Evolutionary conservation across 306 rosid species (phyloP), one percentile per base, ranked within the genome.

Genomic region (Neltuma alba): DNA sequence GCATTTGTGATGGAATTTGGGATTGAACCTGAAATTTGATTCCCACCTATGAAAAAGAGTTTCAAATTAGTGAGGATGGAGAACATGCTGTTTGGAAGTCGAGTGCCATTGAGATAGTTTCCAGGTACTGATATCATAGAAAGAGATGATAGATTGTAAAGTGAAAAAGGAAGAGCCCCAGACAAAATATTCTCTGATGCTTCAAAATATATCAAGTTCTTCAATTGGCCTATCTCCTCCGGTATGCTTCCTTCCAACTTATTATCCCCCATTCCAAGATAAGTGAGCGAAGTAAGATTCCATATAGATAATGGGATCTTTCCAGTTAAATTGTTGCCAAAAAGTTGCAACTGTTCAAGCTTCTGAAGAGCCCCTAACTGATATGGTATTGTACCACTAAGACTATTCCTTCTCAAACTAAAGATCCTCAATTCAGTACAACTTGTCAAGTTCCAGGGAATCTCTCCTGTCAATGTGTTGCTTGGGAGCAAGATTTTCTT

Each of bases 111-210:
- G 9, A 81, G 18, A 0, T 45, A 68, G 31, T 77, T 58, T 0
- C 0, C 0, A 1, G 57, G 0, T 0, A 60, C 0, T 0, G 30
- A 6, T 3, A 85, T 27, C n/a, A n/a, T n/a, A n/a, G 13, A 0
- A 0, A 81, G 14, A 13, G 74, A n/a, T 5, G 85, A 80, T 27
- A 84, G 45, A 34, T 77, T 77, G 38, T 42, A 80, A 13, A 84
- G 5, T 3, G 79, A 80, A 8, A 31, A 57, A 81, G 80, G 87
- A 63, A 85, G 27, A 1, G 13, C 15, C 30, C 83, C 80, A 0
- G 66, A 77, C 15, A 81, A 14, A 0, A 21, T 37, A 75, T 85
- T 81, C 4, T 0, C 2, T 4, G 0, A 31, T 1, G 67, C 5
- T n/a, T 0, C 0, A 2, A 84, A 41, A 15, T 0, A 0, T 4